Evolutionary conservation across 345 rosid genomes (phyloP), one percentile per base, ranked within the genome.

Genomic region (Melaleuca alternifolia): DNA sequence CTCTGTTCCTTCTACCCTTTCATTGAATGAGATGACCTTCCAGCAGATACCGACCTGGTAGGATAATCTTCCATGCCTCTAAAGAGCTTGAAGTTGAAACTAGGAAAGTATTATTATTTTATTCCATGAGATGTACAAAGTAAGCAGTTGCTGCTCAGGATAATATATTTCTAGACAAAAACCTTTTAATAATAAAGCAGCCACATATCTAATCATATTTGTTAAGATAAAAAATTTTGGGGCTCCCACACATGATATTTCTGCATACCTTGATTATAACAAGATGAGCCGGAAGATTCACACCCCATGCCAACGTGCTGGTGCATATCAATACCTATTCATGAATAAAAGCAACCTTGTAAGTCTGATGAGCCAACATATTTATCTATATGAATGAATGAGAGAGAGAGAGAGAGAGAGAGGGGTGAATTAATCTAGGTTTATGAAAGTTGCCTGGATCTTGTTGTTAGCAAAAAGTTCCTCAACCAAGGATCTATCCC

Each of bases 301-400:
- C 99, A 83, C 99, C 99, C 99, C 99, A 97, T 54, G 99, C 99
- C 87, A 96, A 90, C 46, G 99, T 97, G 91, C 98, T 97, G 86
- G 99, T 97, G 88, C 97, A 95, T 87, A 97, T 96, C 93, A 97
- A 91, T 62, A 97, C 99, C 99, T 97, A 86, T 50, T 71, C 48
- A 71, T 71, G 48, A 71, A 71, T 71, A 24, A 71, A 71, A 26
- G 48, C 26, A 37, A 37, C 81, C 81, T 71, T 71, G 81, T 71
- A 18, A 71, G 81, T 20, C 81, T 37, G 81, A 71, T 37, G 44
- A 37, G 79, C 46, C 48, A 71, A 71, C 46, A 71, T 37, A 20
- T 33, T 33, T 65, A 33, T 33, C 6, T 65, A 0, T 33, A 53
- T 16, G 41, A 62, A n/a, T n/a, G n/a, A n/a, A n/a, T n/a, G 75